A percentile compares a stretch with the other conserved stretches of the same genome.
These are phyloP conservation scores for Starmerella etchellsii DNA, from an alignment of 805 yeast species.

Conservation along the genomic window DNA sequence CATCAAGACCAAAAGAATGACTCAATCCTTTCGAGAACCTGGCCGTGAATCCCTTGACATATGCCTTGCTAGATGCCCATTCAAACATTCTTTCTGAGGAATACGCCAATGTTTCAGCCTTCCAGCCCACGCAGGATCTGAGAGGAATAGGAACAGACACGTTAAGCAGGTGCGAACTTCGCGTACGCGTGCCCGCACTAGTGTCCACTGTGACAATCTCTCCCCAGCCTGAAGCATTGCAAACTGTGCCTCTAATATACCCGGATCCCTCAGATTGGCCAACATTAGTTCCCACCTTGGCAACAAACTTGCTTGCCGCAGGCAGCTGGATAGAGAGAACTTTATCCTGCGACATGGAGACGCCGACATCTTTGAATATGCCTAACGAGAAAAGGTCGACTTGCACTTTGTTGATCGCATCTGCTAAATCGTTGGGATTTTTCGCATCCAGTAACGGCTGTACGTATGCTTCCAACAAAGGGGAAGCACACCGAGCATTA, in stretches of 20 bases:
- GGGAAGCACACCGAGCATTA: slow-evolving; percentile 27
- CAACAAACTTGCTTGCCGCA: slow-evolving; percentile 50
- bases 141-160: slow-evolving; percentile 40
- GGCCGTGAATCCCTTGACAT: slow-evolving; percentile 33
- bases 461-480: slow-evolving; percentile 24
- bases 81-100: slow-evolving; percentile 39
- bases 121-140: slow-evolving; percentile 33
- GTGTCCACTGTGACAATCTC: slow-evolving; percentile 45
- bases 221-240: slow-evolving; percentile 57
- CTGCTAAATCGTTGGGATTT: slow-evolving; percentile 19
- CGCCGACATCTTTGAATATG: slow-evolving; percentile 17
- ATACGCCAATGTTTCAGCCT: slow-evolving; percentile 39
- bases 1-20: slow-evolving; percentile 44
- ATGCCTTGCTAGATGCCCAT: slow-evolving; percentile 45
- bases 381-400: slow-evolving; percentile 18
- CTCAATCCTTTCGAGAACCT: slow-evolving; percentile 29
- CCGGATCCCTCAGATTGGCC: slow-evolving; percentile 98
- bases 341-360: slow-evolving; percentile 16
- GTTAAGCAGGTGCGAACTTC: slow-evolving; percentile 41
- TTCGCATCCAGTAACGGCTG: slow-evolving; percentile 26
- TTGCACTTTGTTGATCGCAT: slow-evolving; percentile 25
- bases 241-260: slow-evolving; percentile 57
- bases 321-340: slow-evolving; percentile 16
- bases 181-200: slow-evolving; percentile 48
- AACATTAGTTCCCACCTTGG: slow-evolving; percentile 87